Evolutionary conservation across 2,329 filamentous ascomycete genomes (phyloP), one percentile per base, ranked within the genome.

Genomic region (Colletotrichum tamarilloi): DNA sequence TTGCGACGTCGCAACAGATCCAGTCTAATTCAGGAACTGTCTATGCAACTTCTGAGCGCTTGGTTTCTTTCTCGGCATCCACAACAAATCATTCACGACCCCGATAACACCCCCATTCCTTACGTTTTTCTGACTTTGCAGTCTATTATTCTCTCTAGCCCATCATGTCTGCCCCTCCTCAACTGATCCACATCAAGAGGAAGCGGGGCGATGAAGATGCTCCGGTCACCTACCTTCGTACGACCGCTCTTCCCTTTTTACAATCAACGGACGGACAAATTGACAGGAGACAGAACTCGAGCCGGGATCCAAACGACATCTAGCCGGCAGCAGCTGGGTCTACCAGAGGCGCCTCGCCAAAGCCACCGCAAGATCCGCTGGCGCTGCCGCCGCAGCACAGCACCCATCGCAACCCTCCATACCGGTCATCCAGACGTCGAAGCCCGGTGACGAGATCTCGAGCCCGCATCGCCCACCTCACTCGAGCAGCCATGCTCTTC

Each of bases 141-240:
- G 9, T 32, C 16, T 26, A 56, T 28, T 19, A 19, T 58, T 24
- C 28, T 22, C 60, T 42, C 26, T 30, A 22, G 62, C 32, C 32
- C 75, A 67, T 59, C 67, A 91, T 91, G 89, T 89, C 89, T 62
- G 82, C 89, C 4, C 89, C 89, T 28, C 89, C 89, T 30, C 86
- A 89, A 74, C 82, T 89, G 62, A 91, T 91, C 80, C 87, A 88
- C 70, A 87, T 91, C 76, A 91, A 91, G 84, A 88, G 89, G 77
- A 91, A 91, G 82, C 87, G 88, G 53, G 86, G 85, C 63, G 87
- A 87, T 19, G 86, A 88, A 71, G 84, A 86, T 42, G 82, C 83
- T 14, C 87, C 89, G 4, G 86, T 91, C 63, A 86, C 88, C 66
- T 89, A 89, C 76, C 85, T 91, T 59, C 85, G 88, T 91, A 77